These are phyloP conservation scores for Suillus occidentalis DNA, from an alignment of 768 basidiomycete genomes.

Conservation along the genomic window DNA sequence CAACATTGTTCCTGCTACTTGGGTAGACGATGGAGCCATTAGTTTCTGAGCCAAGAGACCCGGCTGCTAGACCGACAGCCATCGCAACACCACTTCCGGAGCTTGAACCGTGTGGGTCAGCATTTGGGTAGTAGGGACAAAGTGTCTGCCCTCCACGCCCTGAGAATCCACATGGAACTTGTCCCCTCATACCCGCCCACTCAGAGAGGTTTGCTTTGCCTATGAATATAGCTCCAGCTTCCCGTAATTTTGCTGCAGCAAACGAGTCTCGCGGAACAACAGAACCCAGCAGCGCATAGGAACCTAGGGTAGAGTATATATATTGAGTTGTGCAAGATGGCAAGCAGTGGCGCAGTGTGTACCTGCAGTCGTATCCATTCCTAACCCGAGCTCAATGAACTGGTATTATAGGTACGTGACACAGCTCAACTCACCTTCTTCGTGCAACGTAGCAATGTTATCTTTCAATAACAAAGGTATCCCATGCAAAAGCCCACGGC, in stretches of 20 bases:
- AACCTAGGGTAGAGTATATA: constrained; percentile 27
- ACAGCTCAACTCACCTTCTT: constrained; percentile 24
- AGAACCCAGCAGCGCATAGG: constrained; percentile 11
- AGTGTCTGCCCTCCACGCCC: constrained; percentile 44
- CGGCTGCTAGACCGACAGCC: constrained; percentile 44
- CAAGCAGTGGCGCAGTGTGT: background rate
- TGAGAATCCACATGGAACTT: constrained; percentile 44
- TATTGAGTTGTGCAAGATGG: too few relatives aligned
- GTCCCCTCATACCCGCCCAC: constrained; percentile 39
- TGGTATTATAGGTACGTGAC: background rate
- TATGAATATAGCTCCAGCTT: constrained; percentile 29
- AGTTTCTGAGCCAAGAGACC: constrained; percentile 46
- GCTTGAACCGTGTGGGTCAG: constrained; percentile 41
- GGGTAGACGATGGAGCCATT: constrained; percentile 49
- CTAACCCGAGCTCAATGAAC: constrained; percentile 10
- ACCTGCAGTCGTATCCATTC: constrained; percentile 42
- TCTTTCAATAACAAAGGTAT: constrained; percentile 62
- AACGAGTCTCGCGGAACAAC: constrained; percentile 24
- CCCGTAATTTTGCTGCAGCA: constrained; percentile 22
- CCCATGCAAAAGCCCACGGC: constrained; percentile 51
- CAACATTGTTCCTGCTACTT: constrained; percentile 40
- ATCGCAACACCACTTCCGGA: constrained; percentile 42
- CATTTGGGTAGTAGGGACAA: constrained; percentile 43
- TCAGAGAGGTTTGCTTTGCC: constrained; percentile 48
- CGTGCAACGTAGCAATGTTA: constrained; percentile 35